Evolutionary conservation across 1,284 basidiomycete genomes (phyloP), one percentile per base, ranked within the genome.

Genomic region (Ustilago shanxiensis): DNA sequence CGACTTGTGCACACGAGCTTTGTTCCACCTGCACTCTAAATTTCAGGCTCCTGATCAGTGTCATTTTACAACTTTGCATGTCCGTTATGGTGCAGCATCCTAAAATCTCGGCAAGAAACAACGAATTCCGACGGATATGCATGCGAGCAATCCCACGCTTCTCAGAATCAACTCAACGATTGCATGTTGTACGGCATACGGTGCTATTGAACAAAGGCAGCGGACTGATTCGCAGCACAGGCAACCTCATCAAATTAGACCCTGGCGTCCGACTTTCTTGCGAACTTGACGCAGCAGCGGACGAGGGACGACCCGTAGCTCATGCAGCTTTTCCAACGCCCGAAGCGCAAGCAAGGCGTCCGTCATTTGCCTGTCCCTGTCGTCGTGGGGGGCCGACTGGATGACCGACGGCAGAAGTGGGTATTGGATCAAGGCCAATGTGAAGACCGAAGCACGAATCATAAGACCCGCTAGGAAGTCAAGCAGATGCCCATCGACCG

Each of bases 311-410:
- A 60, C 26, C 22, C 39, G 49, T 35, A 22, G 59, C 20, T 44
- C 33, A n/a, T 60, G 37, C 59, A 60, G 31, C 29, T 60, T 49
- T 33, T 60, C 59, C 29, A 60, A 26, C 31, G 59, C 59, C 16
- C 59, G 22, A 44, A 60, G 59, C 16, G 59, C 59, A 22, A 60
- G 59, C 26, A 60, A 26, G 18, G 59, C 59, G 41, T 60, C 59
- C 16, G 59, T 44, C 26, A 49, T 52, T 26, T 60, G 59, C 18
- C 59, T 20, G 22, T 60, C 59, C 20, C 50, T 60, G 50, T 60
- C 59, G 28, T 60, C 59, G 18, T 44, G 35, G 33, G 26, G 16
- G 39, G 8, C 26, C n/a, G 18, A 18, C 29, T 18, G 35, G 39
- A 26, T 37, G 11, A 28, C 59, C 14, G 28, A 29, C 6, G 18